Evolutionary conservation across 768 basidiomycete species (phyloP), one percentile per base, ranked within the genome.

Genomic region (Podaxis sp.): DNA sequence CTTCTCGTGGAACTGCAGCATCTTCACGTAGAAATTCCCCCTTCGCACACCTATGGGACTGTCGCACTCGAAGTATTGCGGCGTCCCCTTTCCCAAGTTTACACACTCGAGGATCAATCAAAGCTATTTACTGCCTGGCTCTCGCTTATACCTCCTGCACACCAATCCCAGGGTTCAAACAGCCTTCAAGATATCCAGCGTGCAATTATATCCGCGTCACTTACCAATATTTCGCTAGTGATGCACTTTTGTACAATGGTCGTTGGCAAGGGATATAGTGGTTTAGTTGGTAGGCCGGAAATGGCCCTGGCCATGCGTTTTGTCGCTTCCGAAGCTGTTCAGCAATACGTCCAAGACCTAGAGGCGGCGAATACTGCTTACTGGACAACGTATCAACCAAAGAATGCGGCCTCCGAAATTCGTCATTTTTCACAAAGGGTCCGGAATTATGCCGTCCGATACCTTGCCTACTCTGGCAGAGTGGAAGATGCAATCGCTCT

Each of bases 291-390:
- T 32, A 40, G 32, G 4, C 62, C 65, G 6, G 64, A 72, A 53
- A 61, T 83, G 35, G 72, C 76, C 1, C 68, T 70, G 3, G 68
- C 88, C 18, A 71, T 80, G 40, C 79, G 79, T 21, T 82, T 77
- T 67, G 74, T 79, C 2, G 59, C 68, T 4, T 71, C 73, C 3
- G 63, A 70, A 1, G 65, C 73, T 46, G 71, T 73, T 59, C 61
- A 68, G 48, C 62, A 61, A 5, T 85, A 85, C 65, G 61, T 88
- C 36, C 57, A 72, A 7, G 70, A 77, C 28, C 69, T 76, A 32
- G 71, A 74, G 54, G 54, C 57, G 18, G 67, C 67, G 23, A 65
- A 66, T 52, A 50, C 62, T 21, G 37, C 23, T 4, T 75, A 70
- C 67, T 66, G 66, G 57, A 59, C 18, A 5, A 37, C 28, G 6